A percentile compares a stretch with the other conserved stretches of the same genome.
Evolutionary conservation across 2,329 filamentous ascomycete genomes (phyloP).

Genomic region (Epichloe typhina): DNA sequence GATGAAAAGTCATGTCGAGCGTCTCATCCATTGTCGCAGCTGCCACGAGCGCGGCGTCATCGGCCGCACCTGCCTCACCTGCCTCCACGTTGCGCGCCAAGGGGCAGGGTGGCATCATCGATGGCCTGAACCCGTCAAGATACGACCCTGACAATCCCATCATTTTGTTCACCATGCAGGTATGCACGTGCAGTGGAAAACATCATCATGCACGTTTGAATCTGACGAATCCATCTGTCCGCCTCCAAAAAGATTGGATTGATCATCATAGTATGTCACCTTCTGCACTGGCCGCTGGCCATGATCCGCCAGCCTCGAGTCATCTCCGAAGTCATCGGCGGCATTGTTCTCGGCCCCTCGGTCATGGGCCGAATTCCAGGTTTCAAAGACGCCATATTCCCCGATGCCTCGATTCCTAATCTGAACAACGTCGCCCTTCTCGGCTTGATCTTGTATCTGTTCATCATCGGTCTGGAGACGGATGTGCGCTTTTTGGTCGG

Average conservation of each 20-base stretch:
- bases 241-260: constrained; percentile 24
- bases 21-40: constrained; percentile 9
- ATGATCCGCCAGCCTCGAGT: constrained; percentile 69
- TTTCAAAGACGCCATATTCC: constrained; percentile 68
- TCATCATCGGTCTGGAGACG: constrained; percentile 78
- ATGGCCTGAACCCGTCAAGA: constrained; percentile 53
- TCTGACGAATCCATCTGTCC: neutral
- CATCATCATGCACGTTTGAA: too few relatives aligned
- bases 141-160: constrained; percentile 63
- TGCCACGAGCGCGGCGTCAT: constrained; percentile 13
- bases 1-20: neutral
- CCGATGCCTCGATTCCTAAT: constrained; percentile 57
- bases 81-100: constrained; percentile 18
- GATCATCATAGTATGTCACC: constrained; percentile 33
- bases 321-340: constrained; percentile 76
- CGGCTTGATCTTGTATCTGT: constrained; percentile 73
- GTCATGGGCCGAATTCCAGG: constrained; percentile 77
- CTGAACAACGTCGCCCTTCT: constrained; percentile 70
- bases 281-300: constrained; percentile 61
- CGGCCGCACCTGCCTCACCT: constrained; percentile 11
- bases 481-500: constrained; percentile 63
- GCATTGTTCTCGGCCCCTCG: constrained; percentile 73
- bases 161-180: constrained; percentile 64
- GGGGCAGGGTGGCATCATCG: constrained; percentile 50
- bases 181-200: constrained; percentile 10